These are phyloP conservation scores for Microcyclospora pomicola DNA, from an alignment of 2,329 filamentous ascomycete genomes.

Conservation along the genomic window DNA sequence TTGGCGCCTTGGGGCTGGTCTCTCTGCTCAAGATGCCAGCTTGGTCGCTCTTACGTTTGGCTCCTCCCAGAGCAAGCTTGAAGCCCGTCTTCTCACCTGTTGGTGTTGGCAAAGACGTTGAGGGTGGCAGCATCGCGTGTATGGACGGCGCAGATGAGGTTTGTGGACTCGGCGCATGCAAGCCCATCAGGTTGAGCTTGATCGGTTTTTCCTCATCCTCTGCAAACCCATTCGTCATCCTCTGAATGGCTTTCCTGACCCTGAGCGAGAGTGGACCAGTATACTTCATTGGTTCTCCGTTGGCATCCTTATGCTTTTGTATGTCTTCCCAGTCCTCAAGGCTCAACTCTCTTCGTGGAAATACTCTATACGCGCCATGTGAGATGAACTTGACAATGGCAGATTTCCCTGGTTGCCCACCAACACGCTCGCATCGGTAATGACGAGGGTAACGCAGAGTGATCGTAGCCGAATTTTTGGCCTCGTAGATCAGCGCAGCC, in stretches of 20 bases:
- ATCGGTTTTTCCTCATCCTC: not conserved
- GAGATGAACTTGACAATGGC: conserved; percentile 17
- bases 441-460: conserved; percentile 41
- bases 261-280: conserved; percentile 13
- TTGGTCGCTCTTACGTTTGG: conserved; percentile 13
- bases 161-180: not conserved
- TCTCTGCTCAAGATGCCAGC: conserved; percentile 4
- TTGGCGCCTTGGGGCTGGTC: conserved; percentile 14
- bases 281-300: conserved; percentile 11
- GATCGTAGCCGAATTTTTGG: conserved; percentile 37
- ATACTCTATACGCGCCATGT: conserved; percentile 13
- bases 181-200: not conserved
- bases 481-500: conserved; percentile 41
- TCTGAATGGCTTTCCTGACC: not conserved
- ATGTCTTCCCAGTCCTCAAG: conserved; percentile 18
- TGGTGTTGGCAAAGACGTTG: conserved; percentile 1
- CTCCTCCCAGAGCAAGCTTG: conserved; percentile 2
- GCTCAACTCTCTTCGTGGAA: conserved; percentile 15
- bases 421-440: conserved; percentile 40
- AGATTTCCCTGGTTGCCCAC: conserved; percentile 28
- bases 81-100: conserved; percentile 2
- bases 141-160: not conserved
- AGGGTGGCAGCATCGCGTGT: not conserved
- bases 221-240: not conserved
- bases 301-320: conserved; percentile 9